A percentile compares a stretch with the other conserved stretches of the same genome.
phyloP scores from a whole-genome alignment of 805 yeast genomes.

The Barnettozyma sp. region DNA sequence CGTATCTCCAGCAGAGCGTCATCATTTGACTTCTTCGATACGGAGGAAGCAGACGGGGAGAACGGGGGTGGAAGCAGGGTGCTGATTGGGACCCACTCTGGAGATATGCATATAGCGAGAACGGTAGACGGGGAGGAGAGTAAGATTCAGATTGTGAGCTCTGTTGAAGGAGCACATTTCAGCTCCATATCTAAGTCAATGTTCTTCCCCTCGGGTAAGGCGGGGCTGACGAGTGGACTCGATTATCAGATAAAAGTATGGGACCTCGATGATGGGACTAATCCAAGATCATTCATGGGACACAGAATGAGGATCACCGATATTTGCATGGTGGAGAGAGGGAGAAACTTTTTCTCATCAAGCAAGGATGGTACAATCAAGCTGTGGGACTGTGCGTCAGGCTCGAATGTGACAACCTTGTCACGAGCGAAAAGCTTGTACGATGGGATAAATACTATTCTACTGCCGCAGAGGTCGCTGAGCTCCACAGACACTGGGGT shows the following conservation, averaged over 20 bases:
- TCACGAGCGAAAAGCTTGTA: slow-evolving; percentile 27
- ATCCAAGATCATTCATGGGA: slow-evolving; percentile 44
- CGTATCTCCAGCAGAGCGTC: no score
- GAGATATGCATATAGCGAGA: slow-evolving; percentile 27
- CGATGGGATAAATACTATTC: slow-evolving; percentile 32
- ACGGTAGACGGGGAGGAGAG: background rate
- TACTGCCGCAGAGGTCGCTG: slow-evolving; percentile 6
- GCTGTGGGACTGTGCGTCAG: slow-evolving; percentile 68
- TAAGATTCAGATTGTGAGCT: background rate
- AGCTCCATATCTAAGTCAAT: slow-evolving; percentile 36
- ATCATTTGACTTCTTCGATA: no score
- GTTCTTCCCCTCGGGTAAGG: slow-evolving; percentile 63
- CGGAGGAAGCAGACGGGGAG: no score
- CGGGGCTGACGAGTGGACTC: slow-evolving; percentile 48
- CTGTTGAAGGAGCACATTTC: slow-evolving; percentile 41
- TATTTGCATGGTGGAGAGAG: slow-evolving; percentile 48
- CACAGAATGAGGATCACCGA: slow-evolving; percentile 46
- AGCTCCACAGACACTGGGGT: background rate
- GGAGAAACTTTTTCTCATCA: slow-evolving; percentile 57
- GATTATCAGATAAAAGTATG: slow-evolving; percentile 60
- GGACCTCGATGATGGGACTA: slow-evolving; percentile 42
- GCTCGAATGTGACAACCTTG: slow-evolving; percentile 36
- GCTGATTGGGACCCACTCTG: slow-evolving; percentile 31
- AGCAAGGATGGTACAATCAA: slow-evolving; percentile 48
- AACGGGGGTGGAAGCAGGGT: no score